Evolutionary conservation across 116 monocot genomes (phyloP).

Genomic region (Trichopus zeylanicus): DNA sequence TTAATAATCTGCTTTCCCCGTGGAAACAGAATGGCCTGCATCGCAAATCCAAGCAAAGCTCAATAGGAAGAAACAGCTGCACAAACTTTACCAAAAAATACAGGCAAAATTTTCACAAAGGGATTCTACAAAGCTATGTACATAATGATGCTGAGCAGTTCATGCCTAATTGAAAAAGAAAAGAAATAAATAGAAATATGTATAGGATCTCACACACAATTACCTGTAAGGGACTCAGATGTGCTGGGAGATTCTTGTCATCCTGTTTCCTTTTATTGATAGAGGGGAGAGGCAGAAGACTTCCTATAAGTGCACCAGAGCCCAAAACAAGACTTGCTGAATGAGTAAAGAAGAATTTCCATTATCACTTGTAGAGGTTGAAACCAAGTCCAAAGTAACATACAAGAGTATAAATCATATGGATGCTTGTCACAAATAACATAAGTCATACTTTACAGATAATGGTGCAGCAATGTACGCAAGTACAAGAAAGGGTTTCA

Average conservation of each 20-base stretch:
- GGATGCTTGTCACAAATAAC: too few species aligned
- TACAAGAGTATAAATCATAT: too few species aligned
- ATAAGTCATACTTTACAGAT: too few species aligned
- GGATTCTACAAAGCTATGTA: neutral
- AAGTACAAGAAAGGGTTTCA: too few species aligned
- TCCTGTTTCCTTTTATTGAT: slow-evolving; percentile 24
- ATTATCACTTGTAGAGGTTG: too few species aligned
- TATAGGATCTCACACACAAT: neutral
- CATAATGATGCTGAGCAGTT: neutral
- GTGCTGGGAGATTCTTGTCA: slow-evolving; percentile 10
- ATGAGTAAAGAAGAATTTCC: too few species aligned
- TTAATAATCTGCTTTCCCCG: too few species aligned
- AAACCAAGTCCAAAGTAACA: too few species aligned
- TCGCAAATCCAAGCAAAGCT: too few species aligned
- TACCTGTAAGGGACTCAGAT: slow-evolving; percentile 83
- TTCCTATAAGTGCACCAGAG: slow-evolving; percentile 69
- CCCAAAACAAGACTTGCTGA: slow-evolving; percentile 70
- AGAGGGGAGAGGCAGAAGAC: slow-evolving; percentile 47
- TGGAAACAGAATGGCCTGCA: too few species aligned
- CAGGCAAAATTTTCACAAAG: neutral
- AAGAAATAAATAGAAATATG: neutral
- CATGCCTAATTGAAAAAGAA: too few species aligned
- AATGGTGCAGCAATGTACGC: too few species aligned
- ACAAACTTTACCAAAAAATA: neutral
- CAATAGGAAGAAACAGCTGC: neutral